Conservation (phyloP, 345 rosid species). For the Citrus medica region DNA sequence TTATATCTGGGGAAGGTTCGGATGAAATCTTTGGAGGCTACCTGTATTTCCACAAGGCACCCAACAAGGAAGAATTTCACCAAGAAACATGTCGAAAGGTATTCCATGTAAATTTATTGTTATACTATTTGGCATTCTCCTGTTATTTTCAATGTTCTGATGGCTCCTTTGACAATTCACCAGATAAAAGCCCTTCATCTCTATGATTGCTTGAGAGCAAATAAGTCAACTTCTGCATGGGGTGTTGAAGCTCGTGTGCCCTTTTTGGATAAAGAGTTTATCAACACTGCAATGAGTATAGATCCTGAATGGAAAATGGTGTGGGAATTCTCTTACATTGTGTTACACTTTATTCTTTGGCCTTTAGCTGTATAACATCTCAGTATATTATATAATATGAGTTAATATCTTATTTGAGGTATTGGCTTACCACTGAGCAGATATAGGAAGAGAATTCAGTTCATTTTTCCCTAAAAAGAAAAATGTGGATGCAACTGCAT, state of each 20-base stretch:
- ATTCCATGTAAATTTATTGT: background rate
- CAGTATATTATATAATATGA: background rate
- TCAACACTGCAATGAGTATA: slow-evolving; percentile 64
- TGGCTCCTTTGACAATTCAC: slow-evolving; percentile 15
- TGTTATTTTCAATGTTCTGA: slow-evolving; percentile 8
- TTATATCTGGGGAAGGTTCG: slow-evolving; percentile 86
- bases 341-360: background rate
- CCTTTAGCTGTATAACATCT: background rate
- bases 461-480: background rate
- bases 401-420: background rate
- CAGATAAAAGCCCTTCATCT: slow-evolving; percentile 88
- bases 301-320: slow-evolving; percentile 94
- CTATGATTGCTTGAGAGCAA: slow-evolving; percentile 89
- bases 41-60: slow-evolving; percentile 83
- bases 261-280: slow-evolving; percentile 73
- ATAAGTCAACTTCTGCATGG: slow-evolving; percentile 87
- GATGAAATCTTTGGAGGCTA: slow-evolving; percentile 92
- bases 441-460: background rate
- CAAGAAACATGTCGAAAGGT: slow-evolving; percentile 86
- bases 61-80: slow-evolving; percentile 73
- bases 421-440: background rate
- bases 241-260: slow-evolving; percentile 95
- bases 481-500: background rate
- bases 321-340: slow-evolving; percentile 9
- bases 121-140: background rate